phyloP scores from a whole-genome alignment of 129 eudicot genomes.

The Helianthus tuberosus region DNA sequence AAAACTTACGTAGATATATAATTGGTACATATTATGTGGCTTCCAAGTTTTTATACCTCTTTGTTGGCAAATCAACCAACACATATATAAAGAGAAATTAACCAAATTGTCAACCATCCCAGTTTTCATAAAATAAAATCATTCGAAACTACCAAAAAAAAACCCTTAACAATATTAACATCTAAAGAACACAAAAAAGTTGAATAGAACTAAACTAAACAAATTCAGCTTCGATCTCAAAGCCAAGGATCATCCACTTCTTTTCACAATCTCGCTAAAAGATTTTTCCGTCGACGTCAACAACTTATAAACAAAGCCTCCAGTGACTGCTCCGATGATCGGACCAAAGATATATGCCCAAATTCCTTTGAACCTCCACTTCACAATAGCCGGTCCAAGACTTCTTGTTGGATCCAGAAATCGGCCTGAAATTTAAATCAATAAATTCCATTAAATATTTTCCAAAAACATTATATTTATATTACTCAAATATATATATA shows the following conservation, averaged over 20 bases:
- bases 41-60: too few relatives aligned
- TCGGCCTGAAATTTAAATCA: slow-evolving; percentile 46
- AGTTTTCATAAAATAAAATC: not conserved
- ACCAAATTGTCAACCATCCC: not conserved
- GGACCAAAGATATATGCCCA: slow-evolving; percentile 84
- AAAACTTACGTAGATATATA: too few relatives aligned
- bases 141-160: not conserved
- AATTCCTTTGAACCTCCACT: slow-evolving; percentile 45
- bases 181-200: not conserved
- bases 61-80: not conserved
- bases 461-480: not conserved
- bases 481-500: not conserved
- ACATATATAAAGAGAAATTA: not conserved
- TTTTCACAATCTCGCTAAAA: slow-evolving; percentile 34
- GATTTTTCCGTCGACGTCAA: slow-evolving; percentile 51
- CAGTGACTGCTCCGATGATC: slow-evolving; percentile 53
- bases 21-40: too few relatives aligned
- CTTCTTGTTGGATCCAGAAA: slow-evolving; percentile 96
- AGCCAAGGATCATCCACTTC: slow-evolving; percentile 2
- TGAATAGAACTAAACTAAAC: not conserved
- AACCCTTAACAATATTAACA: not conserved
- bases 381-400: slow-evolving; percentile 84
- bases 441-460: not conserved
- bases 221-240: not conserved
- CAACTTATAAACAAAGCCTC: slow-evolving; percentile 61